Conservation (phyloP, 163 green algal species). For the Scenedesmus sp. region DNA sequence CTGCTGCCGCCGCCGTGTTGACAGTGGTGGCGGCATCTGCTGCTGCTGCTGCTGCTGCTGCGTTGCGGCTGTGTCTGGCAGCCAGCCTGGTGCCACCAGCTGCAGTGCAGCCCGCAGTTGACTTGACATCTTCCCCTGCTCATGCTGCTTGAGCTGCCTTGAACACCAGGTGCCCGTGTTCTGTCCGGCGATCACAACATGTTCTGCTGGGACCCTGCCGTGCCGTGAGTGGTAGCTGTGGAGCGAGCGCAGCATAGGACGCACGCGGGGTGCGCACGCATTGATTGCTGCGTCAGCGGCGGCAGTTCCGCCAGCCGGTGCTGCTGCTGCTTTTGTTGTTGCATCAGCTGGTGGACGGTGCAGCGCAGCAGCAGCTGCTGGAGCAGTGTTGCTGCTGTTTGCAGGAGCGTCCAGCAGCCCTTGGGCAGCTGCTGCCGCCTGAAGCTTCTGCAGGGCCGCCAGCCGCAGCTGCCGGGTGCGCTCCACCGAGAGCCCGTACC, state of each 20-base stretch:
- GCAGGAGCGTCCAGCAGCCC: not conserved
- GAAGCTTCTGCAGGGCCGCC: not conserved
- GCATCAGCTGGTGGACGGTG: not conserved
- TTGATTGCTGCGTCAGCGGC: not conserved
- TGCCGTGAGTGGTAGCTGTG: not conserved
- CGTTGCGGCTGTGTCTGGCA: not conserved
- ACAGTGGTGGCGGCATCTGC: not conserved
- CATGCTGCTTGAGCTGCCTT: not conserved
- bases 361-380: not conserved
- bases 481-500: not conserved
- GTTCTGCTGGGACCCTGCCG: not conserved
- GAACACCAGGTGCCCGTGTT: not conserved
- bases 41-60: constrained; percentile 25
- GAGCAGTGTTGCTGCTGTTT: not conserved
- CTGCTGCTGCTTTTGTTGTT: not conserved
- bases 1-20: not conserved
- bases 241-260: not conserved
- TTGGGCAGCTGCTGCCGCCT: not conserved
- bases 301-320: not conserved
- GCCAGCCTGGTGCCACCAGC: constrained; percentile 12
- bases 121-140: not conserved
- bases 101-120: not conserved
- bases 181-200: not conserved
- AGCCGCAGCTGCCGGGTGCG: not conserved
- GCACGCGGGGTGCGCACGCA: not conserved